phyloP scores from a whole-genome alignment of 2,329 filamentous ascomycete genomes.

The Daldinia sp. region DNA sequence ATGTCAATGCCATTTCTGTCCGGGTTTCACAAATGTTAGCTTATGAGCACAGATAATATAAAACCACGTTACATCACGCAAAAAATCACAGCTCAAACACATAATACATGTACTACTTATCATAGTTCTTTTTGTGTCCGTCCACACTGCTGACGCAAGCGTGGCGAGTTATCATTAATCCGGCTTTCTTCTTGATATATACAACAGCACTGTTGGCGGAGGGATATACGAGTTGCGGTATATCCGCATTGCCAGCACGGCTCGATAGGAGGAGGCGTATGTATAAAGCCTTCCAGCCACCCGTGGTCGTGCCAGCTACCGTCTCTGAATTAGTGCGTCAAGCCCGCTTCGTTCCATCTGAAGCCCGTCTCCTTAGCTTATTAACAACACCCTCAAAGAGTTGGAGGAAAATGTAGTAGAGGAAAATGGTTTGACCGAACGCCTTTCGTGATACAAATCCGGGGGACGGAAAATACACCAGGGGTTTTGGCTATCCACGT shows the following conservation, averaged over 20 bases:
- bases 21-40: neutral
- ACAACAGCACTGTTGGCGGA: constrained; percentile 24
- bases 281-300: constrained; percentile 14
- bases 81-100: neutral
- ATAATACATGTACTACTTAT: neutral
- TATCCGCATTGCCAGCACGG: neutral
- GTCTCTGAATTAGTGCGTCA: constrained; percentile 11
- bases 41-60: neutral
- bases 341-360: constrained; percentile 18
- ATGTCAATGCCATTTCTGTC: no score
- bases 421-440: constrained; percentile 20
- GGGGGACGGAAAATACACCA: constrained; percentile 6
- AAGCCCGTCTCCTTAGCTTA: constrained; percentile 24
- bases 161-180: constrained; percentile 39
- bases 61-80: neutral
- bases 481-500: neutral
- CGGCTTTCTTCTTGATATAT: constrained; percentile 35
- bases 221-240: constrained; percentile 13
- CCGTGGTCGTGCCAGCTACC: constrained; percentile 19
- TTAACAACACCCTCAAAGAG: constrained; percentile 26
- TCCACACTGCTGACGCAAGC: constrained; percentile 17
- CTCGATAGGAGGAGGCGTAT: neutral
- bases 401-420: constrained; percentile 18
- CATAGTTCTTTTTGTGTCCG: constrained; percentile 10
- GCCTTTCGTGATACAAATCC: constrained; percentile 34